These are phyloP conservation scores for Massarina eburnea DNA, from an alignment of 2,329 filamentous ascomycete genomes.

Conservation along the genomic window DNA sequence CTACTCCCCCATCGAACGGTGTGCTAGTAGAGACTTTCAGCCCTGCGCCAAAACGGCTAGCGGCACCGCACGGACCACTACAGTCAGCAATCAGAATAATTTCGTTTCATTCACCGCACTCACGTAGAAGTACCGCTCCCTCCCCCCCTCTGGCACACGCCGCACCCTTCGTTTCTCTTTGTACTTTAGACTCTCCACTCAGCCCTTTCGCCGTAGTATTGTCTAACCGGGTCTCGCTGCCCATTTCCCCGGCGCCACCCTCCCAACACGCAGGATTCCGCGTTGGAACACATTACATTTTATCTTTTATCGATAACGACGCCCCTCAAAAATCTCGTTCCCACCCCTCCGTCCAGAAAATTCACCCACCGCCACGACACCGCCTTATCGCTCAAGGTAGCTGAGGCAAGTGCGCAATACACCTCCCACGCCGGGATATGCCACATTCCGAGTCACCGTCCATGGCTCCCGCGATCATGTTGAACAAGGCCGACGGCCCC, in stretches of 20 bases:
- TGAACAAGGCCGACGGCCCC: slow-evolving; percentile 45
- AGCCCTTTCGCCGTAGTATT: not conserved
- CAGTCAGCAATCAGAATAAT: slow-evolving; percentile 24
- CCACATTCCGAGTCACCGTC: slow-evolving; percentile 55
- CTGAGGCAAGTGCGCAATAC: not conserved
- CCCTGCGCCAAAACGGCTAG: not conserved
- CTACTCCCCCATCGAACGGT: too few species aligned
- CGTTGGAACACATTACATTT: too few species aligned
- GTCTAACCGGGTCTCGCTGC: not conserved
- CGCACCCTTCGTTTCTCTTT: slow-evolving; percentile 14
- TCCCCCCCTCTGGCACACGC: slow-evolving; percentile 1
- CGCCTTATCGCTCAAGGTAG: not conserved
- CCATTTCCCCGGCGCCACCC: not conserved
- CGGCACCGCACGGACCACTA: too few species aligned
- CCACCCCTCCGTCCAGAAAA: slow-evolving; percentile 4
- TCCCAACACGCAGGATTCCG: too few species aligned
- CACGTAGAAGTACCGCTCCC: slow-evolving; percentile 19
- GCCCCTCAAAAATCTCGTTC: slow-evolving; percentile 30
- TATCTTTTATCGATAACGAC: slow-evolving; percentile 40
- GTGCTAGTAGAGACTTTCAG: not conserved
- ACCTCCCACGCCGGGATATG: slow-evolving; percentile 38
- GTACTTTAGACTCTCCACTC: slow-evolving; percentile 29
- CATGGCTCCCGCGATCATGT: slow-evolving; percentile 50
- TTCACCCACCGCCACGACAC: not conserved
- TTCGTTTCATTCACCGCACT: slow-evolving; percentile 22